Percentiles rank a stretch among this genome's conserved stretches.
phyloP scores from a whole-genome alignment of 371 early-diverging fungal species.

The Parasitella parasitica region DNA sequence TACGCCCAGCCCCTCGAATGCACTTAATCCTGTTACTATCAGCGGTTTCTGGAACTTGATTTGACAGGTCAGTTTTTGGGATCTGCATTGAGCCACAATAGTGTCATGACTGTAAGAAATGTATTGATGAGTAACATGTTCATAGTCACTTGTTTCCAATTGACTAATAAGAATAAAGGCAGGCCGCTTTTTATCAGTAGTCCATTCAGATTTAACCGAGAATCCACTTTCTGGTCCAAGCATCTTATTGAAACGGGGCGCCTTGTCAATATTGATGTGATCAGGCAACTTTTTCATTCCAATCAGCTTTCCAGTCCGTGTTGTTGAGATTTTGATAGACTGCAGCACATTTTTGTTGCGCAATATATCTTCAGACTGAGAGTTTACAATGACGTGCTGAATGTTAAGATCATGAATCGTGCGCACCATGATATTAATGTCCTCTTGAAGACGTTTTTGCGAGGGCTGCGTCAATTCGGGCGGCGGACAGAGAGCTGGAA shows the following conservation, averaged over 20 bases:
- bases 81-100: constrained; percentile 68
- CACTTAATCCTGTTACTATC: constrained; percentile 57
- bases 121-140: constrained; percentile 46
- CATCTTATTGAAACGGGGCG: constrained; percentile 48
- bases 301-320: neutral
- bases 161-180: constrained; percentile 53
- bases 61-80: constrained; percentile 74
- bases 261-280: constrained; percentile 53
- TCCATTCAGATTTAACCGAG: constrained; percentile 38
- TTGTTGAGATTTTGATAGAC: constrained; percentile 28
- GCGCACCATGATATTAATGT: constrained; percentile 60
- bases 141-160: constrained; percentile 10
- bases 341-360: constrained; percentile 51
- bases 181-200: constrained; percentile 25
- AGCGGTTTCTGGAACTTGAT: constrained; percentile 63
- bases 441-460: constrained; percentile 62
- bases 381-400: constrained; percentile 60
- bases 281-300: constrained; percentile 27
- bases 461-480: constrained; percentile 56
- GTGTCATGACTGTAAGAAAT: constrained; percentile 63
- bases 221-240: constrained; percentile 56
- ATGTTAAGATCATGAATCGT: constrained; percentile 62
- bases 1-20: constrained; percentile 75
- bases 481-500: constrained; percentile 69
- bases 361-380: constrained; percentile 68